These are phyloP conservation scores for Salix exigua DNA, from an alignment of 345 rosid genomes.

Conservation along the genomic window DNA sequence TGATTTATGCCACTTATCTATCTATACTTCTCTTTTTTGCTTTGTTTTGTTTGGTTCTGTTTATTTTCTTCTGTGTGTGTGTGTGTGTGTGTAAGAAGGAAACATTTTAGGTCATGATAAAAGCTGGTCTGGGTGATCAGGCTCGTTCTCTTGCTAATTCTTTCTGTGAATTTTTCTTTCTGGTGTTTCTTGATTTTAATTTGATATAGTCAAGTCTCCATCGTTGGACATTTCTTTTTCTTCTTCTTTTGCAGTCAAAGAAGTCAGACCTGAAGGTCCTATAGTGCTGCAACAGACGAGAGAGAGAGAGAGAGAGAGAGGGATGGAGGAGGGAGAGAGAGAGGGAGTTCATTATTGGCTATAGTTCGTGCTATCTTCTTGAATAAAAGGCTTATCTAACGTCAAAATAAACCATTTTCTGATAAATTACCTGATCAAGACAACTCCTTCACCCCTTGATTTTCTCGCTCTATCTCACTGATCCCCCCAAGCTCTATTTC, in stretches of 20 bases:
- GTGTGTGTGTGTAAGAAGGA: constrained; percentile 14
- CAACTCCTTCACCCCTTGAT: constrained; percentile 27
- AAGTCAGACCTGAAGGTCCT: constrained; percentile 29
- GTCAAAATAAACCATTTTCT: constrained; percentile 22
- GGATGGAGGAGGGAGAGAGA: not conserved
- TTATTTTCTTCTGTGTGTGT: constrained; percentile 4
- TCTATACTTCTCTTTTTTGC: not conserved
- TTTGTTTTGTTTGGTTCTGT: not conserved
- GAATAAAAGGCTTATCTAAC: constrained; percentile 7
- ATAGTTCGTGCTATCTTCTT: not conserved
- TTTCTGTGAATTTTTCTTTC: constrained; percentile 15
- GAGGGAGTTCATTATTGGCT: not conserved
- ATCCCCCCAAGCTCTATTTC: not conserved
- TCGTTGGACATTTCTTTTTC: constrained; percentile 35
- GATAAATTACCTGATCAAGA: constrained; percentile 26
- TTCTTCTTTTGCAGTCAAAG: constrained; percentile 47
- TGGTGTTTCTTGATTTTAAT: constrained; percentile 26
- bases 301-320: constrained; percentile 1
- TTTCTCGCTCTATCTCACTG: not conserved
- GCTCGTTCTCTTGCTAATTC: constrained; percentile 19
- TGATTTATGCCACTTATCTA: not conserved
- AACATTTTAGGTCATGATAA: constrained; percentile 27
- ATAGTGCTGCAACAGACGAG: constrained; percentile 16
- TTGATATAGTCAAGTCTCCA: constrained; percentile 47
- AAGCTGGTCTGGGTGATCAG: constrained; percentile 15